Conservation (phyloP, 176 grass and related monocot genomes). For the bread wheat (Triticum aestivum) region DNA sequence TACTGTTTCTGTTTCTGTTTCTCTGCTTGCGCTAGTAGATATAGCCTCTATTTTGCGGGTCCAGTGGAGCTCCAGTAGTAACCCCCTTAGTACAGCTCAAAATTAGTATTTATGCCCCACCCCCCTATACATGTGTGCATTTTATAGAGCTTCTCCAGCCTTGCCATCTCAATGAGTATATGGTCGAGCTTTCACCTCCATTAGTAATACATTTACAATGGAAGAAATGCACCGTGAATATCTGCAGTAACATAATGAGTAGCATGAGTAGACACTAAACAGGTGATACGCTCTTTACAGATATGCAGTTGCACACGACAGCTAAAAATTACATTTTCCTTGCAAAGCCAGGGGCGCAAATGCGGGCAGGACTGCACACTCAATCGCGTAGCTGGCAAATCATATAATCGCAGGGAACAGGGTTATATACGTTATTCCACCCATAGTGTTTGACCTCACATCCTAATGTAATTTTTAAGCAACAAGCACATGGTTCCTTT, state of each 20-base stretch:
- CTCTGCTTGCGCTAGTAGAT: neutral
- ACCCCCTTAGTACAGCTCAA: too few relatives aligned
- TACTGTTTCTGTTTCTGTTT: neutral
- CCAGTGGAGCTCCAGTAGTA: neutral
- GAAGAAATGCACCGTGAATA: neutral
- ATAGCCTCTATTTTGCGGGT: neutral
- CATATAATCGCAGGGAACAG: too few relatives aligned
- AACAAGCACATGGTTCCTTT: too few relatives aligned
- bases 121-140: too few relatives aligned
- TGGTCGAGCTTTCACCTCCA: neutral
- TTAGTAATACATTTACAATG: neutral
- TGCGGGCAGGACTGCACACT: too few relatives aligned
- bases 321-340: neutral
- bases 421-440: too few relatives aligned
- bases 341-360: neutral
- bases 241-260: neutral
- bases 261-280: neutral
- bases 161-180: too few relatives aligned
- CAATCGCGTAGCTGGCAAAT: too few relatives aligned
- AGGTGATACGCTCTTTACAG: neutral
- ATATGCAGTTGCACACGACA: neutral
- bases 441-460: too few relatives aligned
- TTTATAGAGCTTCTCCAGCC: too few relatives aligned
- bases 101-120: too few relatives aligned
- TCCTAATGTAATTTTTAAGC: too few relatives aligned